Evolutionary conservation across 2,329 filamentous ascomycete species (phyloP).

Genomic region (Drechslerella coelobrocha): DNA sequence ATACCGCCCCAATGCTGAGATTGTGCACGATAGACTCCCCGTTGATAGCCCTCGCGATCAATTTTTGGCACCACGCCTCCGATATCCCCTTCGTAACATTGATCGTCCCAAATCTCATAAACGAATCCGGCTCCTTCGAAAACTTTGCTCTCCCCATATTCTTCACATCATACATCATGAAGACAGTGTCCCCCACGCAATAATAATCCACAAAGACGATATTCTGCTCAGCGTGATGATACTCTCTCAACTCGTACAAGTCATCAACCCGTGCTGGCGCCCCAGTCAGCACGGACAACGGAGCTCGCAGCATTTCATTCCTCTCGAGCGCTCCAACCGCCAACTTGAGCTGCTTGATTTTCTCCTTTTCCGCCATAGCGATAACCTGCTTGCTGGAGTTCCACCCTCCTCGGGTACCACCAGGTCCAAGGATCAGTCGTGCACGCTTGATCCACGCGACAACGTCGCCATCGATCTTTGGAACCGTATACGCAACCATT

Average conservation of each 20-base stretch:
- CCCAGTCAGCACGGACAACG: constrained; percentile 9
- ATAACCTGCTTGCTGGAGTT: background rate
- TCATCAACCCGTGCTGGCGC: constrained; percentile 10
- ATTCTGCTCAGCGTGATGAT: background rate
- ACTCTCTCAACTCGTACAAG: constrained; percentile 9
- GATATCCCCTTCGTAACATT: background rate
- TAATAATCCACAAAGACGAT: constrained; percentile 33
- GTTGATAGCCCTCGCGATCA: constrained; percentile 13
- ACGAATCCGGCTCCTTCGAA: background rate
- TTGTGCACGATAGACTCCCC: background rate
- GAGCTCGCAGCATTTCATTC: constrained; percentile 1
- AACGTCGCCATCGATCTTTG: background rate
- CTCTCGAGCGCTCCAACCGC: background rate
- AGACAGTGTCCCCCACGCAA: constrained; percentile 6
- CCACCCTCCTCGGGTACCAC: constrained; percentile 24
- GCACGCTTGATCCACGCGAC: background rate
- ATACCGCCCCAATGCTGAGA: background rate
- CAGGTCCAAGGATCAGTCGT: background rate
- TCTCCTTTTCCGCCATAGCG: background rate
- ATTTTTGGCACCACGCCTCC: constrained; percentile 11
- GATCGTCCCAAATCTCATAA: background rate
- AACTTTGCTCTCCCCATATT: background rate
- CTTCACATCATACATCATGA: constrained; percentile 33
- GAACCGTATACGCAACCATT: constrained; percentile 7
- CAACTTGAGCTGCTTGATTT: constrained; percentile 5